phyloP scores from a whole-genome alignment of 2,329 filamentous ascomycete species.

The Fusarium tupiense region DNA sequence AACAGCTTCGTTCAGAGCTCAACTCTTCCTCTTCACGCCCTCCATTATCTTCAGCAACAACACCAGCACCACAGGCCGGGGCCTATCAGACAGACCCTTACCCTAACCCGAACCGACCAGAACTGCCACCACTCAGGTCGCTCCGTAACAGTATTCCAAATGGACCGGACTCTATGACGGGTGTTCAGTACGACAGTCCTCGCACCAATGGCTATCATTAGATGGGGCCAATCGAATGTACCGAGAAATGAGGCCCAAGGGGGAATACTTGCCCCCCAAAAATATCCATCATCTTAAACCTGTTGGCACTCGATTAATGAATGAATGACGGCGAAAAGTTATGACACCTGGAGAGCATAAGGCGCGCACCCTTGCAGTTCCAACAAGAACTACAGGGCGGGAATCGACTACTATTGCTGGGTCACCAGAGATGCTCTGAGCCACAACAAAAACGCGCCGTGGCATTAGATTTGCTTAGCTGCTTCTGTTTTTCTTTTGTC shows the following conservation, averaged over 20 bases:
- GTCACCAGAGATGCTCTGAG: conserved; percentile 11
- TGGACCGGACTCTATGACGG: conserved; percentile 70
- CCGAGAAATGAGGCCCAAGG: neutral
- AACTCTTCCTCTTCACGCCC: conserved; percentile 43
- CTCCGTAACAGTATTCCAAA: conserved; percentile 56
- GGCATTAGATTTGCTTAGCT: conserved; percentile 30
- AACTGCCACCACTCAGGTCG: conserved; percentile 67
- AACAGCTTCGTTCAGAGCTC: conserved; percentile 55
- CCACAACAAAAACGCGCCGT: conserved; percentile 24
- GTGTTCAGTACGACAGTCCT: conserved; percentile 69
- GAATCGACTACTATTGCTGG: conserved; percentile 14
- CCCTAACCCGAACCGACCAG: conserved; percentile 52
- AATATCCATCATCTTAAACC: conserved; percentile 19
- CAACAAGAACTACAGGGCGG: conserved; percentile 15
- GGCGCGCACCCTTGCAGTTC: conserved; percentile 12
- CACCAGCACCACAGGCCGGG: conserved; percentile 32
- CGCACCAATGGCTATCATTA: conserved; percentile 59
- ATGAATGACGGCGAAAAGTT: conserved; percentile 43
- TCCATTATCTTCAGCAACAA: conserved; percentile 30
- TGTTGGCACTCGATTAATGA: conserved; percentile 35
- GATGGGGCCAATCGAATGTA: conserved; percentile 50
- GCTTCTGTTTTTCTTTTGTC: conserved; percentile 18
- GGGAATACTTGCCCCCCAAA: neutral
- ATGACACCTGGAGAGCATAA: conserved; percentile 33
- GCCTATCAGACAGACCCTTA: conserved; percentile 47